phyloP scores from a whole-genome alignment of 805 yeast genomes.

The Candida nonsorbophila region DNA sequence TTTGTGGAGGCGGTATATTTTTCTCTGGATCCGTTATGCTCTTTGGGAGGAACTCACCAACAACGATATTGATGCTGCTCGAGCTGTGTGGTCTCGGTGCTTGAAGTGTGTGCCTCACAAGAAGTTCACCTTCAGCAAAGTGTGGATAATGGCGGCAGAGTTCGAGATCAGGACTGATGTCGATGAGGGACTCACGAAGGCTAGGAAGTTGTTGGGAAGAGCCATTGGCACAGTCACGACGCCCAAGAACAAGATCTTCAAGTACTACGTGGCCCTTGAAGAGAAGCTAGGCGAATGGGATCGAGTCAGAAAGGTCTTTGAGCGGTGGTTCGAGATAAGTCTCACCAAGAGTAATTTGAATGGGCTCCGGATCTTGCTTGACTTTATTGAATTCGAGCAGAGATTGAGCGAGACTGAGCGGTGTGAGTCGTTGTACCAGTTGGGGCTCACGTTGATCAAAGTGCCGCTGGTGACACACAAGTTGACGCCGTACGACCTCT shows the following conservation, averaged over 20 bases:
- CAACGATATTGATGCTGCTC: slow-evolving; percentile 40
- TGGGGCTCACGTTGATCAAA: slow-evolving; percentile 36
- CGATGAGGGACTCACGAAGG: slow-evolving; percentile 29
- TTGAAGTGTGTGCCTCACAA: slow-evolving; percentile 52
- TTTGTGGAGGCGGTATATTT: slow-evolving; percentile 66
- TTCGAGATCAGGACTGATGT: slow-evolving; percentile 63
- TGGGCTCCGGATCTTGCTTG: slow-evolving; percentile 43
- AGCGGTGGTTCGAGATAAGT: slow-evolving; percentile 50
- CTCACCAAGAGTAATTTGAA: slow-evolving; percentile 7
- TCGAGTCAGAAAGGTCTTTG: slow-evolving; percentile 68
- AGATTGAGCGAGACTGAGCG: slow-evolving; percentile 65
- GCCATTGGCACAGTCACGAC: slow-evolving; percentile 51
- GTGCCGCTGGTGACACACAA: slow-evolving; percentile 24
- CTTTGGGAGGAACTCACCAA: slow-evolving; percentile 51
- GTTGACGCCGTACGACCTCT: slow-evolving; percentile 12
- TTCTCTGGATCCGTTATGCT: slow-evolving; percentile 65
- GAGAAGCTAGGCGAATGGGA: slow-evolving; percentile 69
- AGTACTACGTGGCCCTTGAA: slow-evolving; percentile 66
- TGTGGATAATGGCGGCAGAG: slow-evolving; percentile 69
- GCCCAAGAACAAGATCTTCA: slow-evolving; percentile 48
- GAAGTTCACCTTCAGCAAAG: slow-evolving; percentile 58
- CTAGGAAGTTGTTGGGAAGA: slow-evolving; percentile 67
- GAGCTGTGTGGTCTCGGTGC: slow-evolving; percentile 47
- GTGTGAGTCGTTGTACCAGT: slow-evolving; percentile 54
- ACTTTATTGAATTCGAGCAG: slow-evolving; percentile 65